These are phyloP conservation scores for Thermochaetoides thermophila DNA, from an alignment of 495 filamentous ascomycete genomes.

Conservation along the genomic window DNA sequence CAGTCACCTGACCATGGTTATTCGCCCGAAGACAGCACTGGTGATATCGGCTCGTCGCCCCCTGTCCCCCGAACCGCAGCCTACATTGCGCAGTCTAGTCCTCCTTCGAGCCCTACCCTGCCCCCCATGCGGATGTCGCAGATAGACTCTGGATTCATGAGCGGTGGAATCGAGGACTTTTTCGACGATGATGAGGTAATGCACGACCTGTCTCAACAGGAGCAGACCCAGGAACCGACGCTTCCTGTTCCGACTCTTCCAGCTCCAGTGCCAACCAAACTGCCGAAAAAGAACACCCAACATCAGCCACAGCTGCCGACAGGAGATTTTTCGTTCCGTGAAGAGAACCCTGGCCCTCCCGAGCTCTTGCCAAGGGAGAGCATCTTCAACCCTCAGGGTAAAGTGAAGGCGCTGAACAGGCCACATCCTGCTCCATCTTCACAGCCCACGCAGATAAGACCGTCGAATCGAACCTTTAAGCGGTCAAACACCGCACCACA, in stretches of 20 bases:
- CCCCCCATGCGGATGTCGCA: slow-evolving; percentile 43
- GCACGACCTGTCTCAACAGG: slow-evolving; percentile 10
- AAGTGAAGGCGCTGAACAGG: slow-evolving; percentile 14
- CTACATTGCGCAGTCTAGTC: slow-evolving; percentile 35
- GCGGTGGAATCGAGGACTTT: slow-evolving; percentile 48
- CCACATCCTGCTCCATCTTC: slow-evolving; percentile 2
- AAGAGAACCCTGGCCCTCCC: slow-evolving; percentile 27
- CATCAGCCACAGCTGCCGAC: slow-evolving; percentile 6
- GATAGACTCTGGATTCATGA: slow-evolving; percentile 71
- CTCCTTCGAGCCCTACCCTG: slow-evolving; percentile 58
- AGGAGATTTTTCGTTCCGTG: slow-evolving; percentile 27
- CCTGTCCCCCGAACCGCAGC: slow-evolving; percentile 44
- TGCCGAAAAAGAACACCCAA: neutral
- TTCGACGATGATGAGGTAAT: slow-evolving; percentile 27
- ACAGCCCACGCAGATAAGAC: slow-evolving; percentile 6
- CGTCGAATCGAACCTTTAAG: slow-evolving; percentile 10
- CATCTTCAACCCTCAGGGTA: slow-evolving; percentile 26
- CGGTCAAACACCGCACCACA: slow-evolving; percentile 16
- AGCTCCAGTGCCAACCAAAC: slow-evolving; percentile 7
- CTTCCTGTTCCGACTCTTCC: slow-evolving; percentile 2
- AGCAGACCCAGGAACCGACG: slow-evolving; percentile 8
- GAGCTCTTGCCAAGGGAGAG: slow-evolving; percentile 31
- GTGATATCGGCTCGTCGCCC: slow-evolving; percentile 63
- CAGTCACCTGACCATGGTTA: slow-evolving; percentile 42
- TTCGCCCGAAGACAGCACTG: slow-evolving; percentile 40